Evolutionary conservation across 176 grass and related monocot species (phyloP), one percentile per base, ranked within the genome.

Genomic region (Triticum dicoccoides): DNA sequence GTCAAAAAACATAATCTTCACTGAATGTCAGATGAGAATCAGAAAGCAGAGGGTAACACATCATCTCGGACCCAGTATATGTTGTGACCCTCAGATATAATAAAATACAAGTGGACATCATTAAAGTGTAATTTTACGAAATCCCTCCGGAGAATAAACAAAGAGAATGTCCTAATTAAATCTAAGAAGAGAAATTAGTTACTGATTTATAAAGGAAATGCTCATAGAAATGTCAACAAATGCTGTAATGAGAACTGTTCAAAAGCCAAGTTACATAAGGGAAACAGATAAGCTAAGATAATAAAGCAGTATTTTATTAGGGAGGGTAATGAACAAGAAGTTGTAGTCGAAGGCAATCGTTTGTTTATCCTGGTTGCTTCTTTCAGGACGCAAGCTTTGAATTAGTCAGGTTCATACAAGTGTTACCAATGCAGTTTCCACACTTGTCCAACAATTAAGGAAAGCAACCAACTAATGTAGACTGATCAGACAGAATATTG

Each of bases 371-470:
- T 44, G 30, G 42, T 54, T 58, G 54, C 47, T 73, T 56, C 29
- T 72, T 78, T 42, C 29, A 86, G 11, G 6, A 33, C 56, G 86
- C 42, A 66, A 63, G 12, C 33, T 78, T 59, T 32, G 38, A 74
- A 15, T 75, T 63, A 80, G 80, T 38, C 56, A 80, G 35, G 33
- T 45, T 59, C 0, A 35, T 44, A 78, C 10, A 29, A 69, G 74
- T 5, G 74, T 9, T 72, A 83, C 45, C 68, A 41, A 51, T 24
- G 12, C 21, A 24, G 23, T 80, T 34, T 62, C 27, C 78, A 69
- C 27, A 81, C 25, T 79, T 69, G 88, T 51, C 70, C 47, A 69
- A 14, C 69, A 39, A 69, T 44, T 30, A 87, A 69, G 69, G 61
- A 77, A 37, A 27, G 44, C 44, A 70, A 81, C 17, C 11, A 76